Percentiles rank a stretch among this genome's conserved stretches.
Conservation (phyloP, 176 grass and related monocot genomes). For the Hordeum marinum region DNA sequence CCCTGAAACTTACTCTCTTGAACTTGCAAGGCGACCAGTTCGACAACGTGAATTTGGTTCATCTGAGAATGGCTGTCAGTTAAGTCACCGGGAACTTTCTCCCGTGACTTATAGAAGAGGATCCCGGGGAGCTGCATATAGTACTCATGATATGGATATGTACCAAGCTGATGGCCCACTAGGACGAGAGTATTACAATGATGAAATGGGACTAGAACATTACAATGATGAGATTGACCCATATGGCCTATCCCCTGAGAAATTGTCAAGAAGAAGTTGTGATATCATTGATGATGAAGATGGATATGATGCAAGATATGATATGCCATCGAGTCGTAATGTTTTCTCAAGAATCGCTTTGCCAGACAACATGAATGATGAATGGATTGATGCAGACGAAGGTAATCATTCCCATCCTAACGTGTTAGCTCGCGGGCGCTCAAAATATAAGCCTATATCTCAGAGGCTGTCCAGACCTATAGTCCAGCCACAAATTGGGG, state of each 20-base stretch:
- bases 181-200: constrained; percentile 19
- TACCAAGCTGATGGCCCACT: constrained; percentile 20
- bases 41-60: constrained; percentile 17
- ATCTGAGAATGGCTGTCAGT: constrained; percentile 26
- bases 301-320: constrained; percentile 38
- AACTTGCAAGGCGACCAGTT: background rate
- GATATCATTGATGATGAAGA: constrained; percentile 35
- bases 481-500: constrained; percentile 19
- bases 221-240: constrained; percentile 29
- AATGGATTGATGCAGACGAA: constrained; percentile 21
- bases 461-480: constrained; percentile 36
- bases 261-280: constrained; percentile 16
- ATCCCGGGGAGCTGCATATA: constrained; percentile 28
- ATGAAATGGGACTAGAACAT: constrained; percentile 21
- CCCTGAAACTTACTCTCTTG: constrained; percentile 27
- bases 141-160: constrained; percentile 26
- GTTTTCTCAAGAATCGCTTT: constrained; percentile 62
- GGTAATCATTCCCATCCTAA: constrained; percentile 26
- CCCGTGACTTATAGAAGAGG: constrained; percentile 45
- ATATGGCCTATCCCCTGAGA: constrained; percentile 36
- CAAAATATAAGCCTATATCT: constrained; percentile 28
- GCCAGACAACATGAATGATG: constrained; percentile 22
- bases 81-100: constrained; percentile 37
- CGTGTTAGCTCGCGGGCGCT: constrained; percentile 6
- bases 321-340: constrained; percentile 23